Conservation (phyloP, 495 filamentous ascomycete genomes). For the Penicillium maclennaniae region DNA sequence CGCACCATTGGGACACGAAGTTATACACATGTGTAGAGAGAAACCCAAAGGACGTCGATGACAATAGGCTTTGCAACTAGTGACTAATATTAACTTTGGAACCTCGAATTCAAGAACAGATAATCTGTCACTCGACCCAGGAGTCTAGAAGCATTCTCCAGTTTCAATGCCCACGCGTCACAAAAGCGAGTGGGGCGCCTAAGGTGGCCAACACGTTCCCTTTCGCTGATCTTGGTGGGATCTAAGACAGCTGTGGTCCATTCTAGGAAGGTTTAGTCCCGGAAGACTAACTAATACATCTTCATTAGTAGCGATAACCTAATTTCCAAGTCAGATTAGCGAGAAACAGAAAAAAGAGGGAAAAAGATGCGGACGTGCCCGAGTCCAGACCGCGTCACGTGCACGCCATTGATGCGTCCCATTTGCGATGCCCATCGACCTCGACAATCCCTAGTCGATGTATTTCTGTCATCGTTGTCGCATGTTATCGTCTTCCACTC, state of each 20-base stretch:
- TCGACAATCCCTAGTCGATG: background rate
- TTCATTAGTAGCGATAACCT: no score
- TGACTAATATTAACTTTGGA: no score
- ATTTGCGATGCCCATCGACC: conserved; percentile 11
- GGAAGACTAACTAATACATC: background rate
- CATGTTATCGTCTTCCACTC: background rate
- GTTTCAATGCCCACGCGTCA: background rate
- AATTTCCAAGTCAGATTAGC: background rate
- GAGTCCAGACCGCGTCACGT: conserved; percentile 30
- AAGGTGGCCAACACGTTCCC: conserved; percentile 8
- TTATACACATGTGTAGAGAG: no score
- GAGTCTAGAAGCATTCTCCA: background rate
- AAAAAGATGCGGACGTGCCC: background rate
- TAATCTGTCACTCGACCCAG: background rate
- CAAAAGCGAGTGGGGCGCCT: conserved; percentile 1
- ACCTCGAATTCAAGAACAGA: background rate
- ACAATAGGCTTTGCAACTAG: no score
- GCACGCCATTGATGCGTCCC: conserved; percentile 12
- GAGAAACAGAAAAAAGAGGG: background rate
- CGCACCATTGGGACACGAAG: no score
- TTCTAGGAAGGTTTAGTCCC: background rate
- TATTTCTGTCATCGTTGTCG: background rate
- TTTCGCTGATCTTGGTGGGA: conserved; percentile 9
- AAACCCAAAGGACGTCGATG: no score
- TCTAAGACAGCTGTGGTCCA: conserved; percentile 5